phyloP scores from a whole-genome alignment of 2,329 filamentous ascomycete species.

The Aureobasidium sp. region DNA sequence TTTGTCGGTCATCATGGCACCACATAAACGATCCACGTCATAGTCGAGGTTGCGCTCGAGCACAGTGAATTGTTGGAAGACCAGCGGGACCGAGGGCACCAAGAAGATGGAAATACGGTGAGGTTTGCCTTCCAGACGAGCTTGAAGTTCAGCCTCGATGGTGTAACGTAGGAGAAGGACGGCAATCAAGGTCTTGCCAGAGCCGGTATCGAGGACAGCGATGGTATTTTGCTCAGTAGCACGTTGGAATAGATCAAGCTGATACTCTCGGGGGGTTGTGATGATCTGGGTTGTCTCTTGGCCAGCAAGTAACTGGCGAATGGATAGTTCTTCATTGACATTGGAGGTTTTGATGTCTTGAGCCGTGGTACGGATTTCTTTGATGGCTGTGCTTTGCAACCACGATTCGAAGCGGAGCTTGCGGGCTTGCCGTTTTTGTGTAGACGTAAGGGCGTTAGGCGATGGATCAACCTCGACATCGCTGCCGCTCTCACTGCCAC shows the following conservation, averaged over 20 bases:
- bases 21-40: constrained; percentile 65
- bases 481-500: constrained; percentile 10
- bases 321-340: constrained; percentile 45
- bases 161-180: constrained; percentile 72
- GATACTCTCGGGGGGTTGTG: constrained; percentile 77
- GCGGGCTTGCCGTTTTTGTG: constrained; percentile 35
- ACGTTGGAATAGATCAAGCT: constrained; percentile 81
- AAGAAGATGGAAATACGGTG: constrained; percentile 77
- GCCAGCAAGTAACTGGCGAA: constrained; percentile 46
- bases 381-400: constrained; percentile 38
- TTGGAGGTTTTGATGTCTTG: constrained; percentile 29
- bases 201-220: constrained; percentile 89
- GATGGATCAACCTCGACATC: not conserved
- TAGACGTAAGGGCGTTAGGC: not conserved
- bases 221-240: constrained; percentile 83
- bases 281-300: constrained; percentile 55
- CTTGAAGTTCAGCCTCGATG: constrained; percentile 69
- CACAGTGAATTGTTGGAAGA: constrained; percentile 82
- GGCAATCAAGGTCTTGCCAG: constrained; percentile 94
- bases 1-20: constrained; percentile 56
- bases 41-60: constrained; percentile 74
- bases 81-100: constrained; percentile 77
- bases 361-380: constrained; percentile 35
- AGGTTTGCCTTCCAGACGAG: constrained; percentile 52
- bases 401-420: constrained; percentile 37